Conservation (phyloP, 495 filamentous ascomycete species). For the Zalerion maritima region DNA sequence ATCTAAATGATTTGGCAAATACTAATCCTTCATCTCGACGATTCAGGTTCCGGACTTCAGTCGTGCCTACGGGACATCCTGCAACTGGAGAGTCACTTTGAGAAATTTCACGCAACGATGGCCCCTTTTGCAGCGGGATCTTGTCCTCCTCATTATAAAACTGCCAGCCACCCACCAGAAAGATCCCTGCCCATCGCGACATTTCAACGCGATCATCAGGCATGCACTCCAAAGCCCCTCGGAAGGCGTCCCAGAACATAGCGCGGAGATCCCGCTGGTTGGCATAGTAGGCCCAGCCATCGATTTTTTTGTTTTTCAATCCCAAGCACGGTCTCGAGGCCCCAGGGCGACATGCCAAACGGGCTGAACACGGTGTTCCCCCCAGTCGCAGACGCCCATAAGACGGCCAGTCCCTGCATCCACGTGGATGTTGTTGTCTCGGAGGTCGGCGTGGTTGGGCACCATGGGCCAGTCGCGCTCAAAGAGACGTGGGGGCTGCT, state of each 20-base stretch:
- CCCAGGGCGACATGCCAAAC: constrained; percentile 4
- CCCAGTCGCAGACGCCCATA: constrained; percentile 3
- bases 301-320: not conserved
- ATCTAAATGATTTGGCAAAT: too few species aligned
- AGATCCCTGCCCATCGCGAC: constrained; percentile 1
- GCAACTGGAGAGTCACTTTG: too few species aligned
- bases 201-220: constrained; percentile 1
- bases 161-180: constrained; percentile 2
- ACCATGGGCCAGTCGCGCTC: not conserved
- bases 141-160: too few species aligned
- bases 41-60: too few species aligned
- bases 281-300: constrained; percentile 2
- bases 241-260: constrained; percentile 1
- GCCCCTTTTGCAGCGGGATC: too few species aligned
- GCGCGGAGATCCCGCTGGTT: constrained; percentile 1
- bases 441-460: constrained; percentile 3
- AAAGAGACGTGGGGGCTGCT: constrained; percentile 1
- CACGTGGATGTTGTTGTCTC: constrained; percentile 6
- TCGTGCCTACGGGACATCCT: too few species aligned
- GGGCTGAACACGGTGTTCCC: constrained; percentile 1
- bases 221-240: not conserved
- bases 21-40: too few species aligned
- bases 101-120: too few species aligned
- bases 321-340: constrained; percentile 4
- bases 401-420: constrained; percentile 1